Percentiles rank a stretch among this genome's conserved stretches.
phyloP scores from a whole-genome alignment of 495 filamentous ascomycete genomes.

The Neurospora sp. region DNA sequence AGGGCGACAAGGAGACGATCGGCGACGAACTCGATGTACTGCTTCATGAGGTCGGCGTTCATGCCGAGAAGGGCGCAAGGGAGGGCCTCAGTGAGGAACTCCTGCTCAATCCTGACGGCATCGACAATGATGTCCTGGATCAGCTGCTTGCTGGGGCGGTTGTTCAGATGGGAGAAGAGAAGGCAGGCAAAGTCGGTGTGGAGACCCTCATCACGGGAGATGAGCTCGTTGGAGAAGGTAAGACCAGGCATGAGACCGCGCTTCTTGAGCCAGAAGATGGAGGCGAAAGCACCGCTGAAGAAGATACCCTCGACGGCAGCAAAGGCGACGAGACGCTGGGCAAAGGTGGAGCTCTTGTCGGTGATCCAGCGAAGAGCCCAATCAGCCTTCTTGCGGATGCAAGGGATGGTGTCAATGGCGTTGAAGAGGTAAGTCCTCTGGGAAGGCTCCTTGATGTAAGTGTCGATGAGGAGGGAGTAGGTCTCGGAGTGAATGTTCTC shows the following conservation, averaged over 20 bases:
- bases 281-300: slow-evolving; percentile 98
- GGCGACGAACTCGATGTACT: slow-evolving; percentile 99
- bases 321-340: slow-evolving; percentile 91
- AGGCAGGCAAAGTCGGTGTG: slow-evolving; percentile 99
- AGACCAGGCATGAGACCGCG: slow-evolving; percentile 97
- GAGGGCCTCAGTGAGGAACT: slow-evolving; percentile 94
- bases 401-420: slow-evolving; percentile 91
- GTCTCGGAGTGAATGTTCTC: slow-evolving; percentile 99
- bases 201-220: slow-evolving; percentile 98
- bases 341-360: slow-evolving; percentile 87
- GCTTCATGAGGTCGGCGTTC: slow-evolving; percentile 95
- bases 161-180: slow-evolving; percentile 88
- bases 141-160: slow-evolving; percentile 71
- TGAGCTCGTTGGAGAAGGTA: slow-evolving; percentile 98
- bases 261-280: slow-evolving; percentile 99
- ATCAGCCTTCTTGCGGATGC: slow-evolving; percentile 95
- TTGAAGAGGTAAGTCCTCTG: slow-evolving; percentile 95
- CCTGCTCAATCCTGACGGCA: slow-evolving; percentile 89
- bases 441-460: slow-evolving; percentile 97
- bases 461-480: slow-evolving; percentile 98
- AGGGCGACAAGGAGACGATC: slow-evolving; percentile 88
- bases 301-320: slow-evolving; percentile 99
- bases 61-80: slow-evolving; percentile 89
- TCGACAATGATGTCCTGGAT: slow-evolving; percentile 86
- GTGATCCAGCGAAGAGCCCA: slow-evolving; percentile 95